A percentile compares a stretch with the other conserved stretches of the same genome.
Evolutionary conservation across 2,329 filamentous ascomycete species (phyloP).

Genomic region (Nannizziopsis arthrosporioides): DNA sequence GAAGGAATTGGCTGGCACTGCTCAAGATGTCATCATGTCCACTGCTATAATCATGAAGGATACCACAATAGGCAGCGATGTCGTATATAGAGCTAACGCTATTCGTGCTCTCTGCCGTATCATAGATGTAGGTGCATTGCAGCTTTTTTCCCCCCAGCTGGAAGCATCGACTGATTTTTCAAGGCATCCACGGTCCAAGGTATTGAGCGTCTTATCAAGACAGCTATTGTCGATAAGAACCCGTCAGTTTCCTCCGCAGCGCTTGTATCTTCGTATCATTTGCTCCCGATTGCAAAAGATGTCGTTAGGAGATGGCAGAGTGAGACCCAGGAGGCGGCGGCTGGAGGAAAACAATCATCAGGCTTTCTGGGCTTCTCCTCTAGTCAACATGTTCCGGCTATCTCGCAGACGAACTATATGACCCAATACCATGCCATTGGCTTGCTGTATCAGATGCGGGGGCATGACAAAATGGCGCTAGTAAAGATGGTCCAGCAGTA

Average conservation of each 20-base stretch:
- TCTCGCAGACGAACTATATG: constrained; percentile 84
- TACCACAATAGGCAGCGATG: constrained; percentile 86
- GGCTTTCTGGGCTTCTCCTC: constrained; percentile 88
- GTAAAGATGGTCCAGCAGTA: constrained; percentile 99
- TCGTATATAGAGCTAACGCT: constrained; percentile 87
- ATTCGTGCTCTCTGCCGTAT: constrained; percentile 92
- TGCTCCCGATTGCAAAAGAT: constrained; percentile 88
- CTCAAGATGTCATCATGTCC: constrained; percentile 99
- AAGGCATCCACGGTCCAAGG: constrained; percentile 90
- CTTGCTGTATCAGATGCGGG: constrained; percentile 92
- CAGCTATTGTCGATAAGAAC: constrained; percentile 97
- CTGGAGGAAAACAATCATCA: constrained; percentile 73
- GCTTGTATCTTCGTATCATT: constrained; percentile 91
- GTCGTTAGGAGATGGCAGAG: constrained; percentile 97
- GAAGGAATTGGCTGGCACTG: constrained; percentile 90
- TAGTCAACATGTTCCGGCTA: constrained; percentile 57
- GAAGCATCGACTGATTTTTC: constrained; percentile 16
- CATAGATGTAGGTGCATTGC: constrained; percentile 60
- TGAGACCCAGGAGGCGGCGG: constrained; percentile 93
- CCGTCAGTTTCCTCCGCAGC: constrained; percentile 94
- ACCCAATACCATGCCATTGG: constrained; percentile 98
- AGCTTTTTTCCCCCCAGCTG: neutral
- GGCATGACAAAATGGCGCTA: constrained; percentile 92
- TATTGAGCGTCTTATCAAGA: constrained; percentile 97
- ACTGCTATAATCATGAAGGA: constrained; percentile 99